These are phyloP conservation scores for Stevia rebaudiana DNA, from an alignment of 140 eudicot genomes.

Conservation along the genomic window DNA sequence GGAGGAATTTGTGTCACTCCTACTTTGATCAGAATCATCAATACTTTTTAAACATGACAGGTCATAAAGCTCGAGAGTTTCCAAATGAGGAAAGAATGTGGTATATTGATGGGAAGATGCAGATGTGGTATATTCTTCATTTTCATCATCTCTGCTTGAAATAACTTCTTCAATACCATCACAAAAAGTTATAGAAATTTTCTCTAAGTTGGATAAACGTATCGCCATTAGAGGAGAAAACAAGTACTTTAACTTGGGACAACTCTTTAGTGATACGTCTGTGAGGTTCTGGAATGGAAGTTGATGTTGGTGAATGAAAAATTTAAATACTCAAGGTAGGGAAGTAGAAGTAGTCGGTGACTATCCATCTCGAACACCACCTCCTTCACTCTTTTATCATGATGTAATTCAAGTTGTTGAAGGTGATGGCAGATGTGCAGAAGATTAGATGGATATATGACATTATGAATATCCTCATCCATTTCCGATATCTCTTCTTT, in stretches of 20 bases:
- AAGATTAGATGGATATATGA: not conserved
- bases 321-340: not conserved
- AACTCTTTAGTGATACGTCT: accelerated
- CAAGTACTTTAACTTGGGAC: not conserved
- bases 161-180: constrained; percentile 9
- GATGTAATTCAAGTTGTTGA: not conserved
- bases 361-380: not conserved
- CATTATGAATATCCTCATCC: too few species aligned
- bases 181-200: accelerated
- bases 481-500: too few species aligned
- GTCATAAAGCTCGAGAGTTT: not conserved
- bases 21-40: not conserved
- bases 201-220: not conserved
- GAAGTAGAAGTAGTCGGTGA: not conserved
- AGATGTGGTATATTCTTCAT: not conserved
- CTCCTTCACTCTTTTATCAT: not conserved
- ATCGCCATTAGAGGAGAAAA: not conserved
- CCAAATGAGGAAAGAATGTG: not conserved
- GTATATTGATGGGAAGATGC: not conserved
- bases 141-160: not conserved
- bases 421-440: not conserved
- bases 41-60: too few species aligned
- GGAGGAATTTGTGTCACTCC: too few species aligned
- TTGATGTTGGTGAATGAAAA: not conserved
- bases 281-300: not conserved